These are phyloP conservation scores for Pythium monospermum DNA, from an alignment of 352 stramenopile genomes.

Conservation along the genomic window DNA sequence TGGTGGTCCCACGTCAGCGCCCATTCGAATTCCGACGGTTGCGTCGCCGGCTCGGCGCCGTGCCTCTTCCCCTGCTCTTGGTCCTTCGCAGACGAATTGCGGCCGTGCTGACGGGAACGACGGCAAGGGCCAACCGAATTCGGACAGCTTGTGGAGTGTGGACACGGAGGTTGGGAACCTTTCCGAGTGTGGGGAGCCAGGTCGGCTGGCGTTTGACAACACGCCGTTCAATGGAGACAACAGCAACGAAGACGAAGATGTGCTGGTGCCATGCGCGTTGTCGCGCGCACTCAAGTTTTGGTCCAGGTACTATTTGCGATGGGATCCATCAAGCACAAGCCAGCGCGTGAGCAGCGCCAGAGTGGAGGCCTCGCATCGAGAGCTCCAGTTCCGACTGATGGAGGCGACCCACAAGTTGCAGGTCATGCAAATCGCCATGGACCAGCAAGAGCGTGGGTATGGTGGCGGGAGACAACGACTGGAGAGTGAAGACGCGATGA, in stretches of 20 bases:
- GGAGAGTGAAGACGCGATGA: neutral
- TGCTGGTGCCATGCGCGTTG: constrained; percentile 63
- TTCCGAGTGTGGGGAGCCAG: neutral
- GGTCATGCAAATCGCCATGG: neutral
- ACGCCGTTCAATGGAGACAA: constrained; percentile 1
- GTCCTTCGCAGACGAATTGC: too few relatives aligned
- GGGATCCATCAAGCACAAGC: constrained; percentile 53
- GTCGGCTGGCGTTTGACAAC: neutral
- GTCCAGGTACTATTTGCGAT: constrained; percentile 76
- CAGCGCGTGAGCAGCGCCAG: constrained; percentile 56
- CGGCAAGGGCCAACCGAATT: neutral
- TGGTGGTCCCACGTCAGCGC: neutral
- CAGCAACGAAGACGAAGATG: constrained; percentile 30
- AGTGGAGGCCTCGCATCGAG: constrained; percentile 51
- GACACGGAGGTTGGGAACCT: too few relatives aligned
- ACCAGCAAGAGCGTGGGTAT: neutral
- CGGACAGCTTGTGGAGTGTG: neutral
- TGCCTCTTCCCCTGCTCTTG: too few relatives aligned
- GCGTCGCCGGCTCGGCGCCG: neutral
- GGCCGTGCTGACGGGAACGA: too few relatives aligned
- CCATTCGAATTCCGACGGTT: neutral
- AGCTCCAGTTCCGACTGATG: constrained; percentile 34
- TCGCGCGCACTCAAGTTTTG: constrained; percentile 73
- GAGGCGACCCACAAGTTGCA: constrained; percentile 32
- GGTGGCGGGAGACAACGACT: neutral